Evolutionary conservation across 2,329 filamentous ascomycete genomes (phyloP).

Genomic region (Pseudogymnoascus sp.): DNA sequence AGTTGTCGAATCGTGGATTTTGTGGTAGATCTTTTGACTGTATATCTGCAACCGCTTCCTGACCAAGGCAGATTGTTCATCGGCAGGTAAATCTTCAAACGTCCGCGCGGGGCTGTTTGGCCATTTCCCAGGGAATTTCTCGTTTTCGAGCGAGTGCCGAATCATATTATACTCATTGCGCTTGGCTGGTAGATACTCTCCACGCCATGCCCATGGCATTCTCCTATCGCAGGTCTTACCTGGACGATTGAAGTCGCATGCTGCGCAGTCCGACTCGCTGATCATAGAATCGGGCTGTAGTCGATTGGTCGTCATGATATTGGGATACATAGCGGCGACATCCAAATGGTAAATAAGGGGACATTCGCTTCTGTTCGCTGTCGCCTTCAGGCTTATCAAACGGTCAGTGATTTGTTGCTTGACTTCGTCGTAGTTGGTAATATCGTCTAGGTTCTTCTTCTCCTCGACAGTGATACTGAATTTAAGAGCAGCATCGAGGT

Average conservation of each 20-base stretch:
- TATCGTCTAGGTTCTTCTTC: conserved; percentile 70
- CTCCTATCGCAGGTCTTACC: conserved; percentile 95
- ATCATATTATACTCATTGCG: conserved; percentile 99
- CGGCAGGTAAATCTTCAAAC: conserved; percentile 71
- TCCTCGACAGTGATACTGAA: conserved; percentile 83
- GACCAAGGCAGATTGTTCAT: conserved; percentile 73
- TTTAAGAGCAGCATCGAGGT: conserved; percentile 79
- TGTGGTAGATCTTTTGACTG: conserved; percentile 98
- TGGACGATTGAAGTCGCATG: conserved; percentile 95
- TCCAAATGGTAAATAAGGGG: conserved; percentile 97
- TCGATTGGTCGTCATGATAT: conserved; percentile 99
- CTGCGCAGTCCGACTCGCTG: conserved; percentile 86
- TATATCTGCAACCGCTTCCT: conserved; percentile 86
- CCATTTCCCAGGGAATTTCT: conserved; percentile 75
- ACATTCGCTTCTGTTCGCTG: conserved; percentile 73
- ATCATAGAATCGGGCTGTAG: conserved; percentile 99
- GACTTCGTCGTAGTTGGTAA: conserved; percentile 75
- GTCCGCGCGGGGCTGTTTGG: conserved; percentile 61
- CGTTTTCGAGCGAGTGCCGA: conserved; percentile 79
- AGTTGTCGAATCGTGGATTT: conserved; percentile 90
- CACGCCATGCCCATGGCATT: conserved; percentile 95
- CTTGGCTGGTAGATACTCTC: conserved; percentile 92
- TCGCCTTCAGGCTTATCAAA: conserved; percentile 65
- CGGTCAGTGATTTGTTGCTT: conserved; percentile 70
- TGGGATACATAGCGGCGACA: conserved; percentile 98